Evolutionary conservation across 2,329 filamentous ascomycete species (phyloP).

Genomic region (Diaporthe amygdali): DNA sequence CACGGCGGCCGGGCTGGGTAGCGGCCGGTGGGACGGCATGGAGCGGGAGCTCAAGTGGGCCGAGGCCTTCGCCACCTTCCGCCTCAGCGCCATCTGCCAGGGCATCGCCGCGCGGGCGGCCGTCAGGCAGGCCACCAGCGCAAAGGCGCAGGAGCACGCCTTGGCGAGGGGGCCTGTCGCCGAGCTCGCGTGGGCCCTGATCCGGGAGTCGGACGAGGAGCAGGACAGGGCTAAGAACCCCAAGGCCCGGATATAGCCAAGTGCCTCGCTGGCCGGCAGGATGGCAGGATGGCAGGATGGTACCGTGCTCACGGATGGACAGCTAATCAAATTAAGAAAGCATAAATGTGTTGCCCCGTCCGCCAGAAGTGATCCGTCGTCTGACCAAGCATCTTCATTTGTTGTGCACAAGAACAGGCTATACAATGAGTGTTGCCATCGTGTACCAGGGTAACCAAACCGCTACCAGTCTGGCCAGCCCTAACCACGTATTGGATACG

Average conservation of each 20-base stretch:
- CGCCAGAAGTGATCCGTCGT: too few species aligned
- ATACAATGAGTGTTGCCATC: too few species aligned
- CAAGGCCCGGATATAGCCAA: neutral
- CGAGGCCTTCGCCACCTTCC: slow-evolving; percentile 66
- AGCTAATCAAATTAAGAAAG: neutral
- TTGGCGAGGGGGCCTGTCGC: slow-evolving; percentile 74
- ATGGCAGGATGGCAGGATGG: neutral
- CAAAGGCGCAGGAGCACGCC: slow-evolving; percentile 76
- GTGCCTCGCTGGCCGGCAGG: neutral
- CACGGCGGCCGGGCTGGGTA: slow-evolving; percentile 63
- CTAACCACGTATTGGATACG: neutral
- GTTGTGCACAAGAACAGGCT: too few species aligned
- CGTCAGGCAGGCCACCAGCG: slow-evolving; percentile 85
- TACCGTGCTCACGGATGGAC: neutral
- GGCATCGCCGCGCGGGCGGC: slow-evolving; percentile 92
- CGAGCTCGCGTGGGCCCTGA: slow-evolving; percentile 77
- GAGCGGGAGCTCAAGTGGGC: slow-evolving; percentile 64
- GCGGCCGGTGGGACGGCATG: slow-evolving; percentile 39
- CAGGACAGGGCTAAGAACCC: slow-evolving; percentile 23
- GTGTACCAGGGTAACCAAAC: too few species aligned
- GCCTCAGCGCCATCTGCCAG: slow-evolving; percentile 71
- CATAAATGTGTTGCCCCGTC: neutral
- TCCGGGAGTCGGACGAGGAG: slow-evolving; percentile 49
- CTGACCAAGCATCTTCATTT: too few species aligned
- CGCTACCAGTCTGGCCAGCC: neutral